phyloP scores from a whole-genome alignment of 2,329 filamentous ascomycete genomes.

The Aureobasidium sp. region DNA sequence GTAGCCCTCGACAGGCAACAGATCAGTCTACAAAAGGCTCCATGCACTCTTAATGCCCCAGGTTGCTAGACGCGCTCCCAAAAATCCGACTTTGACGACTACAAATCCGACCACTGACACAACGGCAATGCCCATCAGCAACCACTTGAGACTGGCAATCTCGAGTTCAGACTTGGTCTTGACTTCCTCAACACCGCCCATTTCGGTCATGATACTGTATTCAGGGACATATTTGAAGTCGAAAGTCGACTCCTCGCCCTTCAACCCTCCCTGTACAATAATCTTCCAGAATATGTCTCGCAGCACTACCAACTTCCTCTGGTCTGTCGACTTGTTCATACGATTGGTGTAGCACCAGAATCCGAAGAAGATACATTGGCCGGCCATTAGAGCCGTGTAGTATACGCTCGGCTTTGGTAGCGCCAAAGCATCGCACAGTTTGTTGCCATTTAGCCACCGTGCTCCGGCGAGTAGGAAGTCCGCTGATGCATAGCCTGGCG shows the following conservation, averaged over 20 bases:
- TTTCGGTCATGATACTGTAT: constrained; percentile 43
- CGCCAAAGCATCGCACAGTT: constrained; percentile 53
- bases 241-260: constrained; percentile 54
- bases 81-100: constrained; percentile 13
- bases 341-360: constrained; percentile 48
- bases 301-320: constrained; percentile 45
- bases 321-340: constrained; percentile 42
- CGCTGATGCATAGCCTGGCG: constrained; percentile 58
- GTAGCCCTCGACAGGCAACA: too few species aligned
- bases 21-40: background rate
- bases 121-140: constrained; percentile 35
- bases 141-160: constrained; percentile 40
- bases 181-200: constrained; percentile 38
- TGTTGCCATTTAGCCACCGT: constrained; percentile 62
- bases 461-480: constrained; percentile 62
- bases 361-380: constrained; percentile 63
- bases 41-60: background rate
- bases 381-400: constrained; percentile 54
- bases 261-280: constrained; percentile 59
- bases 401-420: constrained; percentile 51
- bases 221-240: constrained; percentile 65
- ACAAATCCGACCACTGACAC: constrained; percentile 25
- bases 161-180: constrained; percentile 38
- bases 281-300: constrained; percentile 52
- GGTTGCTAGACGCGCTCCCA: background rate